Evolutionary conservation across 768 basidiomycete species (phyloP), one percentile per base, ranked within the genome.

Genomic region (Paxillus involutus): DNA sequence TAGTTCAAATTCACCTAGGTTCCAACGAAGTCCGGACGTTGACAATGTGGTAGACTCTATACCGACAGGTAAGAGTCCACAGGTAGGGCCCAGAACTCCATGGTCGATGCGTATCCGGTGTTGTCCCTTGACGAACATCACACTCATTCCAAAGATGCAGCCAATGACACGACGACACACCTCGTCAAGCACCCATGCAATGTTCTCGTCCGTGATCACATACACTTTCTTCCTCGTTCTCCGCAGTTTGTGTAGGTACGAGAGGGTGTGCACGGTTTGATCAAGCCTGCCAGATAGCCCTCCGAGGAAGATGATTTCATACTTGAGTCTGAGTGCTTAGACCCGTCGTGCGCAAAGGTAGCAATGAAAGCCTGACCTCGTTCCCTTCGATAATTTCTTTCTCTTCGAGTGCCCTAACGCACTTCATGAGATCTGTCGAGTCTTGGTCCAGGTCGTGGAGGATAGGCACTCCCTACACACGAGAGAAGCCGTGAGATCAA

Each of bases 371-470:
- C 12, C 71, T 45, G 47, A 82, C 84, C 59, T 72, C 57, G 49
- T 59, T 63, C 8, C 67, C 68, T 44, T 77, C 74, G 2, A 59
- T 57, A 16, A 61, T 54, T 62, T 94, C 91, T 53, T 75, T 77
- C 49, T 81, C 80, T 45, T 81, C 68, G 4, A 98, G 64, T 6
- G 84, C 77, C 6, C 60, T 44, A 2, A 98, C 72, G 63, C 94
- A 98, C 71, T 99, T 99, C 88, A 91, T 93, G 53, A 99, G 79
- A 68, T 99, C 97, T 0, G 96, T 98, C n/a, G 92, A 81, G 64
- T 92, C 71, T 66, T 93, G 86, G 65, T 89, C 83, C 0, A 73
- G 59, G 62, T 97, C 95, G 49, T 83, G 71, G 0, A 84, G 64
- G 36, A 96, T 73, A 0, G 70, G 65, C 3, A 97, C 89, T 32